Evolutionary conservation across 129 eudicot species (phyloP).

Genomic region (Tanacetum coccineum): DNA sequence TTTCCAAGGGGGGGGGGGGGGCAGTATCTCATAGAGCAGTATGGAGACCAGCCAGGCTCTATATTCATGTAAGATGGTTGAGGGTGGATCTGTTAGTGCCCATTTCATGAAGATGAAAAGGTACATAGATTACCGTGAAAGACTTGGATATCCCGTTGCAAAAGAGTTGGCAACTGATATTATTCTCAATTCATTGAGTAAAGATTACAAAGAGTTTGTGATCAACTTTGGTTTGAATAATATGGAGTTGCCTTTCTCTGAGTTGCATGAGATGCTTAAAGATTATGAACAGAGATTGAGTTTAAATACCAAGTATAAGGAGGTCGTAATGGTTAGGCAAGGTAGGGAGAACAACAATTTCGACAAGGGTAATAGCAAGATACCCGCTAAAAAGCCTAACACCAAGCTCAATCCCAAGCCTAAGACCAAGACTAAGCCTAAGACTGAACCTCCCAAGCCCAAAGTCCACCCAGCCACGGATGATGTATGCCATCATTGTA

Average conservation of each 20-base stretch:
- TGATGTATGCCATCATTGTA: neutral
- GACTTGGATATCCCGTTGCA: neutral
- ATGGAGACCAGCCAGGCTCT: neutral
- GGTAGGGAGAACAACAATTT: neutral
- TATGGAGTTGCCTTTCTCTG: neutral
- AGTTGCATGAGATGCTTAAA: neutral
- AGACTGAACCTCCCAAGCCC: conserved; percentile 31
- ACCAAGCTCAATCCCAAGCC: conserved; percentile 15
- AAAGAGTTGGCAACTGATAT: neutral
- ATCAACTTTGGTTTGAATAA: neutral
- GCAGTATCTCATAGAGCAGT: neutral
- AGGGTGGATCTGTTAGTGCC: neutral
- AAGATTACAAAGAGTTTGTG: neutral
- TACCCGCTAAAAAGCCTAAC: neutral
- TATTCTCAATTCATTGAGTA: neutral
- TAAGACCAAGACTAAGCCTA: neutral
- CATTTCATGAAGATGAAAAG: too few relatives aligned
- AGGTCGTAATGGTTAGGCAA: conserved; percentile 1
- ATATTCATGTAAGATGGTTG: neutral
- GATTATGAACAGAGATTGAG: neutral
- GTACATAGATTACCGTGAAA: neutral
- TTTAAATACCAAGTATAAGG: neutral
- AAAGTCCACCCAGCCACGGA: neutral
- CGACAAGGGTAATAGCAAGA: neutral
- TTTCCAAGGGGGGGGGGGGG: too few relatives aligned